Evolutionary conservation across 2,329 filamentous ascomycete genomes (phyloP).

Genomic region (Magnaporthiopsis incrustans): DNA sequence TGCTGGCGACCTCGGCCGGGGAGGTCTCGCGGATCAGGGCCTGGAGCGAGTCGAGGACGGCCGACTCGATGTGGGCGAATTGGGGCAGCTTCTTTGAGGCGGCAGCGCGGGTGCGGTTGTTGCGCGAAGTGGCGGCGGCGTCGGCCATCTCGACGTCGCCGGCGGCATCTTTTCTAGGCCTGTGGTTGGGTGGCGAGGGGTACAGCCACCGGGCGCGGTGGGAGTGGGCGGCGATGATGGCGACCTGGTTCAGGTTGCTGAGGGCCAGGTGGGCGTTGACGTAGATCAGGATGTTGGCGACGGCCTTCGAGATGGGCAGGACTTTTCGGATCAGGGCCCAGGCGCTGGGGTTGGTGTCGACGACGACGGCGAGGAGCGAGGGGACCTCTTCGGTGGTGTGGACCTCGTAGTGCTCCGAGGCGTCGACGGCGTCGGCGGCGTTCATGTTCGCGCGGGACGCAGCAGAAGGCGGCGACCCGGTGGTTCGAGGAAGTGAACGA

Average conservation of each 20-base stretch:
- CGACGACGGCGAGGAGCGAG: slow-evolving; percentile 79
- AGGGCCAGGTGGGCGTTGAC: slow-evolving; percentile 94
- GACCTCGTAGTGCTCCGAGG: slow-evolving; percentile 52
- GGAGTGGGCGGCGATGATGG: slow-evolving; percentile 81
- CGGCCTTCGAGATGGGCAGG: slow-evolving; percentile 72
- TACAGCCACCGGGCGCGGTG: slow-evolving; percentile 87
- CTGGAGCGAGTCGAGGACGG: slow-evolving; percentile 66
- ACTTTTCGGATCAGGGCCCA: slow-evolving; percentile 68
- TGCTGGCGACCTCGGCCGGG: slow-evolving; percentile 55
- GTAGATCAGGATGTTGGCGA: slow-evolving; percentile 88
- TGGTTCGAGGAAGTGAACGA: not conserved
- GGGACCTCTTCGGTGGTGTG: slow-evolving; percentile 52
- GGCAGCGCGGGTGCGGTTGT: slow-evolving; percentile 12
- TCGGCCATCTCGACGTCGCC: slow-evolving; percentile 51
- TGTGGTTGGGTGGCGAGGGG: slow-evolving; percentile 40
- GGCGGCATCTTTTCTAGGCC: slow-evolving; percentile 24
- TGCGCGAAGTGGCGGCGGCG: slow-evolving; percentile 17
- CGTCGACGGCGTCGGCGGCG: slow-evolving; percentile 49
- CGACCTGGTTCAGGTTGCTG: slow-evolving; percentile 87
- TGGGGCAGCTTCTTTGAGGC: slow-evolving; percentile 87
- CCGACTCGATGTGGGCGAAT: slow-evolving; percentile 78
- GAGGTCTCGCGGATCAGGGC: slow-evolving; percentile 65
- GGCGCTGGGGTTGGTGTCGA: slow-evolving; percentile 94
- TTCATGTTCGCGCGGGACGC: slow-evolving; percentile 34
- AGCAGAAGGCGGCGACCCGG: not conserved